Conservation (phyloP, 371 early-diverging fungal genomes). For the Mucor ambiguus region DNA sequence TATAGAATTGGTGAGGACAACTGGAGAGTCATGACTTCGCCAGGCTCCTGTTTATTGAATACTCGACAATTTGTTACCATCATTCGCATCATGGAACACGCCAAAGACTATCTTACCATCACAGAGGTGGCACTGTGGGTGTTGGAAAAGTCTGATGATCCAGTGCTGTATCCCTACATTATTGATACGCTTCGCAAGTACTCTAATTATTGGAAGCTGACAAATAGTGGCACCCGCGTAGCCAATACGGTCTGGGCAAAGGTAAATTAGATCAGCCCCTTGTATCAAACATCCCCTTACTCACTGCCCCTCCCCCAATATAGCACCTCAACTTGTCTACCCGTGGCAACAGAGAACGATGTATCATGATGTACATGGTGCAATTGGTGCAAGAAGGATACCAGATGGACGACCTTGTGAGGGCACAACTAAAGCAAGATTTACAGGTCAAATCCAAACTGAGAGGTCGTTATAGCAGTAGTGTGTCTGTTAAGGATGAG, state of each 20-base stretch:
- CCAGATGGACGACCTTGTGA: constrained; percentile 32
- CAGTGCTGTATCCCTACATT: constrained; percentile 48
- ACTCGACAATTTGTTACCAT: constrained; percentile 68
- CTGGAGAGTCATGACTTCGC: constrained; percentile 81
- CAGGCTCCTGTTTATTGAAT: constrained; percentile 78
- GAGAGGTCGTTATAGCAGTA: constrained; percentile 18
- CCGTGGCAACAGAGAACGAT: constrained; percentile 40
- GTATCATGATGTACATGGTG: constrained; percentile 52
- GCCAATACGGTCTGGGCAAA: constrained; percentile 44
- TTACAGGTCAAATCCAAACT: constrained; percentile 38
- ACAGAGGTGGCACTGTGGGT: constrained; percentile 66
- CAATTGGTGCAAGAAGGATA: constrained; percentile 52
- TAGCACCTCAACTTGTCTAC: constrained; percentile 45
- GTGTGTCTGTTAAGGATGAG: constrained; percentile 40
- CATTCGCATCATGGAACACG: constrained; percentile 58
- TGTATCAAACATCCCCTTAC: no score
- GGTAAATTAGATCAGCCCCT: constrained; percentile 13
- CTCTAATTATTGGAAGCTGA: constrained; percentile 60
- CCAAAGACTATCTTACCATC: constrained; percentile 57
- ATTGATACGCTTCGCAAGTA: constrained; percentile 62
- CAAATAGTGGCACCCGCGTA: constrained; percentile 30
- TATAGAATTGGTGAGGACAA: constrained; percentile 75
- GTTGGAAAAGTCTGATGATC: constrained; percentile 63
- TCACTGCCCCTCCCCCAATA: background rate
- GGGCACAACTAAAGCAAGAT: constrained; percentile 43